phyloP scores from a whole-genome alignment of 2,329 filamentous ascomycete genomes.

The Aspergillus pseudotamarii region DNA sequence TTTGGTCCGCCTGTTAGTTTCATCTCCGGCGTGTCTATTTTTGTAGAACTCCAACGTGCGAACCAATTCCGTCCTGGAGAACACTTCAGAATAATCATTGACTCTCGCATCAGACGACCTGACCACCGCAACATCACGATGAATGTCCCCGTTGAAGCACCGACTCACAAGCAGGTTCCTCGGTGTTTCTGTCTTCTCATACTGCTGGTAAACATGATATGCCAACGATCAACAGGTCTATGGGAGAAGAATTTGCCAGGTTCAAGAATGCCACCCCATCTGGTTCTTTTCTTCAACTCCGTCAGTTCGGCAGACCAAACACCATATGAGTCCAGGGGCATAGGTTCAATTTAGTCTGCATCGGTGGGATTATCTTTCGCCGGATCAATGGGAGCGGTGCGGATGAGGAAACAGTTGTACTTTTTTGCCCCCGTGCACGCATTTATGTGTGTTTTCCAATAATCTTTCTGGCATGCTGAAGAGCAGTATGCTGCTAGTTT shows the following conservation, averaged over 20 bases:
- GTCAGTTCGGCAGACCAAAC: conserved; percentile 4
- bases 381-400: neutral
- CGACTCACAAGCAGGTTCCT: neutral
- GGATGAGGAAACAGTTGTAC: conserved; percentile 13
- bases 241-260: neutral
- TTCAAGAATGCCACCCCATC: neutral
- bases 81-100: neutral
- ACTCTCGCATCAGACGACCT: neutral
- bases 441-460: neutral
- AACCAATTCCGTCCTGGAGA: neutral
- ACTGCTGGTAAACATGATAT: neutral
- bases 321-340: conserved; percentile 5
- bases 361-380: conserved; percentile 2
- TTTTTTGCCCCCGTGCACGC: neutral
- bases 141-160: neutral
- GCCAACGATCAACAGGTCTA: neutral
- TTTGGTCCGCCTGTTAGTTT: neutral
- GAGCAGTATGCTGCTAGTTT: neutral
- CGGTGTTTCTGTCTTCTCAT: neutral
- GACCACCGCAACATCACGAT: neutral
- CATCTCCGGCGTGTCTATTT: no score
- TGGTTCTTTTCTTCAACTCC: neutral
- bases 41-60: neutral
- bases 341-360: conserved; percentile 13
- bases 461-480: neutral